These are phyloP conservation scores for Cenococcum geophilum DNA, from an alignment of 495 filamentous ascomycete genomes.

Conservation along the genomic window DNA sequence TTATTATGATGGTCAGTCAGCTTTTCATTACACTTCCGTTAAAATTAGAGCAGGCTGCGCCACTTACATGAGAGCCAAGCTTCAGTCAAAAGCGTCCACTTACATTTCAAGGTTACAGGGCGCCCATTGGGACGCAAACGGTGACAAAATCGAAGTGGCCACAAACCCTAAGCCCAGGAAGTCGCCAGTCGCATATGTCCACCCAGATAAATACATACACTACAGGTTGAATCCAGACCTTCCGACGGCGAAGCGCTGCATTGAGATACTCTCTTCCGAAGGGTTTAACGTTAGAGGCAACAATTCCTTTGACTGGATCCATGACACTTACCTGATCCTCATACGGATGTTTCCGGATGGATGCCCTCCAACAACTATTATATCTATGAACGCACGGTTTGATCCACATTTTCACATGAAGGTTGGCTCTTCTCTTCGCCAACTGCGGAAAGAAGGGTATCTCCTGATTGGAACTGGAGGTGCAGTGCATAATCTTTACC, in stretches of 20 bases:
- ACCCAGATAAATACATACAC: constrained; percentile 52
- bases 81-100: no score
- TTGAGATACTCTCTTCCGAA: constrained; percentile 41
- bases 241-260: constrained; percentile 41
- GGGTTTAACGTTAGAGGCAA: constrained; percentile 50
- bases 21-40: neutral
- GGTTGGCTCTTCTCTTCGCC: constrained; percentile 48
- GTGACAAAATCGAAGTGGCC: constrained; percentile 48
- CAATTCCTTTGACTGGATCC: constrained; percentile 55
- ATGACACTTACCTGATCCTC: constrained; percentile 58
- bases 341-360: constrained; percentile 56
- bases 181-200: constrained; percentile 53
- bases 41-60: neutral
- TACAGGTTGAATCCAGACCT: constrained; percentile 54
- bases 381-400: constrained; percentile 53
- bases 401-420: constrained; percentile 57
- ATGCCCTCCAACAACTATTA: constrained; percentile 54
- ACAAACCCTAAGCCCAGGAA: constrained; percentile 52
- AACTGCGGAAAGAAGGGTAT: constrained; percentile 46
- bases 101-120: constrained; percentile 39
- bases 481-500: constrained; percentile 58
- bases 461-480: constrained; percentile 57
- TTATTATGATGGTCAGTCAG: constrained; percentile 54
- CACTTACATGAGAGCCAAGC: no score
- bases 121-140: constrained; percentile 53